Percentiles rank a stretch among this genome's conserved stretches.
Evolutionary conservation across 2,329 filamentous ascomycete species (phyloP).

Genomic region (Penicillium verrucosum): DNA sequence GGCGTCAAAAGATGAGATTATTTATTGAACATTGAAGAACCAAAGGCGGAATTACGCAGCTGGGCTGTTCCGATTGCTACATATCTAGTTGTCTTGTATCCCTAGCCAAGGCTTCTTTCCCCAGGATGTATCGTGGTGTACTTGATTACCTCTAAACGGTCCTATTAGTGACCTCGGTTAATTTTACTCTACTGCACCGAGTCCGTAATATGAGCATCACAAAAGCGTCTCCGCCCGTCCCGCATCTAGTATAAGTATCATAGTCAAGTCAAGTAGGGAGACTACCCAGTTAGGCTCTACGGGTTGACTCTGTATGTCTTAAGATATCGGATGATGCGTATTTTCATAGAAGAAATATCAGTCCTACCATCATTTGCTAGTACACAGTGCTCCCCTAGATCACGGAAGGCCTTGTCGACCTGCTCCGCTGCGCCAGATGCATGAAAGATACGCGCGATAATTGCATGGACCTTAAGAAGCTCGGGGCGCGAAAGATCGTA

Average conservation of each 20-base stretch:
- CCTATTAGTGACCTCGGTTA: neutral
- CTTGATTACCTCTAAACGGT: neutral
- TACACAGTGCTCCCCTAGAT: neutral
- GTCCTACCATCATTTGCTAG: conserved; percentile 8
- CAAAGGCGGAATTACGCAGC: neutral
- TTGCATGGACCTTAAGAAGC: conserved; percentile 2
- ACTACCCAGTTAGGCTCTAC: neutral
- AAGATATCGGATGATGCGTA: neutral
- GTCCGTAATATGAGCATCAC: neutral
- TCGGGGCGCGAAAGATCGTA: neutral
- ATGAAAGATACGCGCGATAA: conserved; percentile 1
- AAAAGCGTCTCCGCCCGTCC: neutral
- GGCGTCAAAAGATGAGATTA: neutral
- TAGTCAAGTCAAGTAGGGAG: neutral
- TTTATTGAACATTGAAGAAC: too few species aligned
- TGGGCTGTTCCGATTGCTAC: too few species aligned
- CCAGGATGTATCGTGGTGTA: neutral
- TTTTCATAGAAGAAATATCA: neutral
- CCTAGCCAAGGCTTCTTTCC: neutral
- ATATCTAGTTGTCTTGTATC: neutral
- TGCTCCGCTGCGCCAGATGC: neutral
- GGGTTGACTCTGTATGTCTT: neutral
- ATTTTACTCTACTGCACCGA: neutral
- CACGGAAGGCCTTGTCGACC: neutral
- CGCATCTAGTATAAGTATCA: neutral